Percentiles rank a stretch among this genome's conserved stretches.
These are phyloP conservation scores for Tetrahymena malaccensis DNA, from an alignment of 73 alveolate species.

Conservation along the genomic window DNA sequence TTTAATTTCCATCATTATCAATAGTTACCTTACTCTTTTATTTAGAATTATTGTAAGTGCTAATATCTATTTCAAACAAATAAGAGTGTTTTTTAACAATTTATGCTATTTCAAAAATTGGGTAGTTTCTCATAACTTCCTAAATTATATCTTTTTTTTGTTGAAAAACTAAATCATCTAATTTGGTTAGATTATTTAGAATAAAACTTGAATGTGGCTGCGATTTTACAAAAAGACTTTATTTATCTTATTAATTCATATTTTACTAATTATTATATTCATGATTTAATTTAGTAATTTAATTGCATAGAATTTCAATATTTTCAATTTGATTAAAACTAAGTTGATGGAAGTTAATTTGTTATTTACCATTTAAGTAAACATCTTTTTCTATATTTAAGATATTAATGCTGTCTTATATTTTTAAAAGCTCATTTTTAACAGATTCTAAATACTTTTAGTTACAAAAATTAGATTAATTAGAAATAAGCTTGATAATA, in stretches of 20 bases:
- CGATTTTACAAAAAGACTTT: too few species aligned
- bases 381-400: not conserved
- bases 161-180: not conserved
- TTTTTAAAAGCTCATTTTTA: not conserved
- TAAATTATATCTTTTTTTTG: not conserved
- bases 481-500: not conserved
- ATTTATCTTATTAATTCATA: too few species aligned
- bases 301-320: not conserved
- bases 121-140: not conserved
- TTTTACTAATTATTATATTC: too few species aligned
- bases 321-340: not conserved
- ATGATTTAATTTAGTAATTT: too few species aligned
- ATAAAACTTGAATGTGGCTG: too few species aligned
- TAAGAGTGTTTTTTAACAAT: not conserved
- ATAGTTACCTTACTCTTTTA: not conserved
- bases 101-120: not conserved
- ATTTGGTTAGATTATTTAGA: not conserved
- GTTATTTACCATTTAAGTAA: not conserved
- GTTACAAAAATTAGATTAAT: not conserved
- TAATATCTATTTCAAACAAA: not conserved
- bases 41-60: not conserved
- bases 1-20: not conserved
- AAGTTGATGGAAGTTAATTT: not conserved
- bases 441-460: not conserved
- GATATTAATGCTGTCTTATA: not conserved